Evolutionary conservation across 139 green algal genomes (phyloP).

Genomic region (Haematococcus lacustris): DNA sequence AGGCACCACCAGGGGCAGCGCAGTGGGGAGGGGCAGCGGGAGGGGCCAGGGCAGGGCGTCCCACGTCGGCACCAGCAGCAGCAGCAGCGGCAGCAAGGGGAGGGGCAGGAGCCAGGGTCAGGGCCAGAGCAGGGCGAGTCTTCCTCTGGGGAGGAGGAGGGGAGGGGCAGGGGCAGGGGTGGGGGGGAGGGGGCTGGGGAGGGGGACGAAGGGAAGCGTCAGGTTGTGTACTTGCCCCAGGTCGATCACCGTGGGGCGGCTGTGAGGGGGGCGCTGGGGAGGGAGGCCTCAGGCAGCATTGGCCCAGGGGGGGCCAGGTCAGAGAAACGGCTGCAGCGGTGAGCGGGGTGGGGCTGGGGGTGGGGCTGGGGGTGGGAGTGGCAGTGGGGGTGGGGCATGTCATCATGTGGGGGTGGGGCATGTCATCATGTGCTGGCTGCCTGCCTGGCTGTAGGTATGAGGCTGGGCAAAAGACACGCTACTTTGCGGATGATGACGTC

Average conservation of each 20-base stretch:
- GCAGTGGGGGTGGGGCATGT: neutral
- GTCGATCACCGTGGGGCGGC: neutral
- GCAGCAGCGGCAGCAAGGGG: neutral
- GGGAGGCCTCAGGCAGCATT: too few relatives aligned
- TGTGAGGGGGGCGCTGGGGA: slow-evolving; percentile 59
- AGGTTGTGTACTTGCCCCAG: slow-evolving; percentile 6
- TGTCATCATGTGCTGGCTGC: neutral
- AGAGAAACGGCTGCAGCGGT: too few relatives aligned
- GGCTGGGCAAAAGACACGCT: slow-evolving; percentile 27
- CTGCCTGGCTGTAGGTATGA: slow-evolving; percentile 9
- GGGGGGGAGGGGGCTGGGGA: neutral
- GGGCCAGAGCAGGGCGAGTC: neutral
- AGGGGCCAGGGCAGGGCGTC: too few relatives aligned
- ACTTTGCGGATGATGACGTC: slow-evolving; percentile 84
- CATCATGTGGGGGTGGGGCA: neutral
- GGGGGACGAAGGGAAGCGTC: neutral
- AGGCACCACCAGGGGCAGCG: too few relatives aligned
- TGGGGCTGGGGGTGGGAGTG: neutral
- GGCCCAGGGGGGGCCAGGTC: too few relatives aligned
- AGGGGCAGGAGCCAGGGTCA: neutral
- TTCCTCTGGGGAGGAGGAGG: neutral
- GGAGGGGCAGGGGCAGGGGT: neutral
- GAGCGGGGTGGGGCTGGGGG: neutral
- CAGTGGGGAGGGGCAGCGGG: too few relatives aligned
- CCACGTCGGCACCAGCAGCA: neutral